Evolutionary conservation across 2,329 filamentous ascomycete genomes (phyloP).

Genomic region (Penicillium sp.): DNA sequence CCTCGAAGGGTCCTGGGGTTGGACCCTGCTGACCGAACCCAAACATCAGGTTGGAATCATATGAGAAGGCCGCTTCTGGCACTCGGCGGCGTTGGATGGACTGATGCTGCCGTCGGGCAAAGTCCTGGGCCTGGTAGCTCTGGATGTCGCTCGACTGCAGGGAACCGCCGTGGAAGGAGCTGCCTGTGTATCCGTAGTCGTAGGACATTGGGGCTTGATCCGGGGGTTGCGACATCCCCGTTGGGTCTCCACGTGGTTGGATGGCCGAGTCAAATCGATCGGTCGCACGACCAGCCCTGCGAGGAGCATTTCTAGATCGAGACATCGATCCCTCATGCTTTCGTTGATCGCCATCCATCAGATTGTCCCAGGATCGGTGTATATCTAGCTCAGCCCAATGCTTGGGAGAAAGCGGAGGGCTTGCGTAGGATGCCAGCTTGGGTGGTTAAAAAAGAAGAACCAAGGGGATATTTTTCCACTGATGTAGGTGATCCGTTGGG

Average conservation of each 20-base stretch:
- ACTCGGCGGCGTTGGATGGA: slow-evolving; percentile 48
- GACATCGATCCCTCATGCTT: slow-evolving; percentile 69
- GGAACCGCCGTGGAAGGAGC: slow-evolving; percentile 52
- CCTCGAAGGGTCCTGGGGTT: slow-evolving; percentile 69
- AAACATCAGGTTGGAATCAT: slow-evolving; percentile 74
- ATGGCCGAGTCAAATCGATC: slow-evolving; percentile 39
- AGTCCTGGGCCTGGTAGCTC: slow-evolving; percentile 62
- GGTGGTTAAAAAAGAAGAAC: slow-evolving; percentile 20
- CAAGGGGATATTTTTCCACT: neutral
- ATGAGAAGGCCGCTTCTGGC: slow-evolving; percentile 32
- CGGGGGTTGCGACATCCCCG: slow-evolving; percentile 37
- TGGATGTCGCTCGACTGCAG: slow-evolving; percentile 57
- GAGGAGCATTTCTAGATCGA: slow-evolving; percentile 46
- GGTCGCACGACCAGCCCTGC: slow-evolving; percentile 53
- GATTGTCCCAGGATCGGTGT: slow-evolving; percentile 56
- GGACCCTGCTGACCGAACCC: slow-evolving; percentile 66
- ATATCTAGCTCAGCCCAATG: slow-evolving; percentile 61
- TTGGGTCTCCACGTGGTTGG: slow-evolving; percentile 37
- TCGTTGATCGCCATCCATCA: slow-evolving; percentile 77
- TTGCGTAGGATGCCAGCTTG: slow-evolving; percentile 68
- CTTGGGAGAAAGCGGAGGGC: slow-evolving; percentile 65
- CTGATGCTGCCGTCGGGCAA: slow-evolving; percentile 50
- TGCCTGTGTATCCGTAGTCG: slow-evolving; percentile 58
- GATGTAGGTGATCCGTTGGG: neutral
- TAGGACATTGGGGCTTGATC: slow-evolving; percentile 38